Evolutionary conservation across 1,284 basidiomycete species (phyloP).

Genomic region (Cryptococcus amylolentus): DNA sequence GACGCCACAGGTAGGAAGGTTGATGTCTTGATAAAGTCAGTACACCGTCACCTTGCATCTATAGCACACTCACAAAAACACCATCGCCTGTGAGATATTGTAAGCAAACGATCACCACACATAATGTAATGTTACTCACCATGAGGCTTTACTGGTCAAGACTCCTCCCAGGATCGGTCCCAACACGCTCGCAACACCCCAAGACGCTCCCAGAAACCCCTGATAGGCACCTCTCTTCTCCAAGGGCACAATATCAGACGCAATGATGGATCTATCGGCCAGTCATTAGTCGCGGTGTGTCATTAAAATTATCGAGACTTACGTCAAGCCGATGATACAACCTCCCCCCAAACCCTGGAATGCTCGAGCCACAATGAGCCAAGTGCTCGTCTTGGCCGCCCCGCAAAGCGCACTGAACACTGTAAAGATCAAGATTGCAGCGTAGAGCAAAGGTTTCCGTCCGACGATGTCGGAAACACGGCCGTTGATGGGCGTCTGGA

Average conservation of each 20-base stretch:
- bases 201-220: constrained; percentile 48
- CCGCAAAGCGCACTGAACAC: constrained; percentile 42
- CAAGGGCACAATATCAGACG: constrained; percentile 43
- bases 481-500: constrained; percentile 40
- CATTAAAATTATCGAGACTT: constrained; percentile 11
- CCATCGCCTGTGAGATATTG: constrained; percentile 40
- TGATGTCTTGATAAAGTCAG: constrained; percentile 31
- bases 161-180: constrained; percentile 50
- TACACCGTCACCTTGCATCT: not conserved
- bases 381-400: constrained; percentile 38
- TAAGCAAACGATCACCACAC: not conserved
- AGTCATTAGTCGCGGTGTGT: constrained; percentile 1
- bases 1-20: constrained; percentile 51
- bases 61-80: constrained; percentile 39
- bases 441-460: constrained; percentile 43
- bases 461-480: constrained; percentile 43
- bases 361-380: constrained; percentile 37
- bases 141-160: constrained; percentile 29
- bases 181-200: constrained; percentile 50
- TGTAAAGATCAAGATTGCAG: constrained; percentile 37
- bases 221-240: constrained; percentile 47
- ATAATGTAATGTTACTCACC: constrained; percentile 21
- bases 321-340: constrained; percentile 38
- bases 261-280: constrained; percentile 15
- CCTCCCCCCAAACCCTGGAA: constrained; percentile 44